Base-by-base conservation (phyloP, 805 yeast genomes). In the Cyberlindnera lachancei region DNA sequence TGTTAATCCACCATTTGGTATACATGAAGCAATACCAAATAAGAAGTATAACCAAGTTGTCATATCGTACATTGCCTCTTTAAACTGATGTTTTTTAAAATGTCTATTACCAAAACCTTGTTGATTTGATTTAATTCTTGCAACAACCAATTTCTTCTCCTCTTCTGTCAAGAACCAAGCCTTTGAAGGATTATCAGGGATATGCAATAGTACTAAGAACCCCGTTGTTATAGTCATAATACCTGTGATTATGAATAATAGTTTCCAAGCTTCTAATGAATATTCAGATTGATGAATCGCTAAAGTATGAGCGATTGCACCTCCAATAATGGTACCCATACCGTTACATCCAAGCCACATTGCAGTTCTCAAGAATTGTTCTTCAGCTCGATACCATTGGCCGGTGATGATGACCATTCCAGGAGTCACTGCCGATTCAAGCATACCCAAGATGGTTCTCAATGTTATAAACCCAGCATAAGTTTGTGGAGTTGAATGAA, bases 231-330 rank as follows among this genome's bases (percentile, higher is more conserved):
- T 52, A 3, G 85, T 77, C 35, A 74, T 62, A 6, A 63, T 50
- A 12, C 92, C 94, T 25, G 72, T 66, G 19, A 78, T 60, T 29
- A 81, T 56, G 48, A 68, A 81, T 4, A 77, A 51, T 10, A 73
- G 50, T 46, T 70, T 74, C 88, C 88, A 82, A 4, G 78, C 62
- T 3, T 54, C 61, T 5, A 75, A 53, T 18, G 60, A 31, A 50
- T 63, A 70, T 7, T 48, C 32, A 13, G 51, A 56, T 11, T 51
- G 56, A 42, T 68, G 59, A 8, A 38, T 38, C 37, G 63, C 56
- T 32, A 70, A 45, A n/a, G 77, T 79, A 43, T 74, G 75, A 1
- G 82, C 75, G 35, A 78, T 67, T 9, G 66, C 63, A 18, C 68
- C 64, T n/a, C 78, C 73, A 20, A 72, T 27, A 17, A 70, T 53